These are phyloP conservation scores for Aspergillus taichungensis DNA, from an alignment of 495 filamentous ascomycete species.

Conservation along the genomic window DNA sequence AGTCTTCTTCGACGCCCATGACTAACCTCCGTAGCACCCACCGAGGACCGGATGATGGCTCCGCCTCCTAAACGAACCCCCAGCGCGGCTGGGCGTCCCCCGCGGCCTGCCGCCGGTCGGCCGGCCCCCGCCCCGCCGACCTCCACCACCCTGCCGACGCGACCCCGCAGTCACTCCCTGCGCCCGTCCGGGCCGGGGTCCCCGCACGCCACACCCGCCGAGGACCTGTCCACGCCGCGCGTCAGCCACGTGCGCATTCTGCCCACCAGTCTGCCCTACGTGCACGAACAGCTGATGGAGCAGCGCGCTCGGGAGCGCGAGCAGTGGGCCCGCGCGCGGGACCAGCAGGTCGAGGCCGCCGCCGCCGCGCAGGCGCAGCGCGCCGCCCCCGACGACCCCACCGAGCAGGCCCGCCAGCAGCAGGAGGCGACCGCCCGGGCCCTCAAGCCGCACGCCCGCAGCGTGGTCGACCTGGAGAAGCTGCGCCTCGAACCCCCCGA, in stretches of 20 bases:
- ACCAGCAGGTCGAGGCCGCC: constrained; percentile 16
- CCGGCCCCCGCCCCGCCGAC: no score
- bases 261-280: constrained; percentile 79
- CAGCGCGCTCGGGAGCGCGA: constrained; percentile 45
- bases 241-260: constrained; percentile 82
- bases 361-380: no score
- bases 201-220: constrained; percentile 54
- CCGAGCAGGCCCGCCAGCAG: constrained; percentile 50
- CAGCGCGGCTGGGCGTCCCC: neutral
- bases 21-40: constrained; percentile 27
- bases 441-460: constrained; percentile 72
- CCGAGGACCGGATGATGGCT: constrained; percentile 32
- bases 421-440: constrained; percentile 66
- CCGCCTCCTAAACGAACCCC: constrained; percentile 15
- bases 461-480: constrained; percentile 42
- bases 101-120: no score
- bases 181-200: constrained; percentile 19
- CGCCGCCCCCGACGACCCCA: constrained; percentile 5
- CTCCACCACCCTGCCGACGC: constrained; percentile 1
- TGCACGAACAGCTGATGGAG: constrained; percentile 84
- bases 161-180: constrained; percentile 19
- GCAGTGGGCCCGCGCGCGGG: constrained; percentile 20
- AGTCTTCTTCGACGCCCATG: neutral
- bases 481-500: constrained; percentile 59
- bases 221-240: constrained; percentile 23